Conservation (phyloP, 495 filamentous ascomycete genomes). For the Xylaria curta region DNA sequence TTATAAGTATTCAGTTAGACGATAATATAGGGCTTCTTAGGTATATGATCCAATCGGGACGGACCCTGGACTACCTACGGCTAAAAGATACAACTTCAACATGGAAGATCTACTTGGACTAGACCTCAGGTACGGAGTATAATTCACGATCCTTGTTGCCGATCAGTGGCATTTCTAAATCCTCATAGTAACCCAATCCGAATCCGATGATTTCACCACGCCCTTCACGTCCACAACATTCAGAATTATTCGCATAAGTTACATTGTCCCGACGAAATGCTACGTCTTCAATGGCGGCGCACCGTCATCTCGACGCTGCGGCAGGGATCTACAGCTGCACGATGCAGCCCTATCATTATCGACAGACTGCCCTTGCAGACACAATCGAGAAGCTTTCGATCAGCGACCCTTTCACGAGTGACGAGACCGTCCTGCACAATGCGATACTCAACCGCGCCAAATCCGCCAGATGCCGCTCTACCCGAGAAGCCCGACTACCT, state of each 20-base stretch:
- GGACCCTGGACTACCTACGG: background rate
- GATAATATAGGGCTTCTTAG: no score
- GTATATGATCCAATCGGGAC: background rate
- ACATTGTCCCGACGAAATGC: conserved; percentile 24
- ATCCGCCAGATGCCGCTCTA: background rate
- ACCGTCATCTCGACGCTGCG: conserved; percentile 25
- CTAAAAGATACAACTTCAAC: background rate
- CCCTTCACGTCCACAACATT: background rate
- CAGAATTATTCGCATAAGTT: background rate
- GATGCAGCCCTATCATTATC: conserved; percentile 15
- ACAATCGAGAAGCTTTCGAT: conserved; percentile 15
- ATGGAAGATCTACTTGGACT: background rate
- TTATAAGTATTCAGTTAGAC: no score
- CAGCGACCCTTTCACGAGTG: background rate
- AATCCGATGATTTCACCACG: background rate
- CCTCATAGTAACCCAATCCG: background rate
- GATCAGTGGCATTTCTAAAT: conserved; percentile 1
- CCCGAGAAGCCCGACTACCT: conserved; percentile 48
- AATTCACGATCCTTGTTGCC: background rate
- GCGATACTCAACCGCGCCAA: conserved; percentile 28
- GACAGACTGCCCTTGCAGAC: conserved; percentile 3
- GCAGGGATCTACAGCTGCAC: conserved; percentile 28
- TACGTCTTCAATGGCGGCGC: conserved; percentile 33
- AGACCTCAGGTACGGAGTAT: background rate
- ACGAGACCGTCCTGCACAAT: conserved; percentile 21